Percentiles rank a stretch among this genome's conserved stretches.
Evolutionary conservation across 2,329 filamentous ascomycete genomes (phyloP).

Genomic region (Ustilaginoidea virens): DNA sequence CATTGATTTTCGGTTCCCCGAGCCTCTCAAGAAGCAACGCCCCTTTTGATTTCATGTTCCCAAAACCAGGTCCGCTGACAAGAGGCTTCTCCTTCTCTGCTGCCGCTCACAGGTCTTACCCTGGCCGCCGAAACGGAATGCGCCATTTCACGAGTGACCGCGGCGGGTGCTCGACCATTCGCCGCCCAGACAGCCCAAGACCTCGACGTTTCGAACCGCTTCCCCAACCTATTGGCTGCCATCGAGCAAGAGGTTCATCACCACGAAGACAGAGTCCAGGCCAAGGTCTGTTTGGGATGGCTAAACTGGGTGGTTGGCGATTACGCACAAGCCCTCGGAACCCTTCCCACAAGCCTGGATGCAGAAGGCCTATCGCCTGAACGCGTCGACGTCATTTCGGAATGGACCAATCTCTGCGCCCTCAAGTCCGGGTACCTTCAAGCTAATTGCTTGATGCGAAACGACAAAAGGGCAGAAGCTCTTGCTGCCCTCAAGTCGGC

Average conservation of each 20-base stretch:
- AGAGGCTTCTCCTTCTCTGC: slow-evolving; percentile 1
- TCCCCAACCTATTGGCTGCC: slow-evolving; percentile 36
- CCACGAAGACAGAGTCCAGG: slow-evolving; percentile 55
- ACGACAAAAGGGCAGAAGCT: slow-evolving; percentile 38
- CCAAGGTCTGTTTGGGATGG: slow-evolving; percentile 71
- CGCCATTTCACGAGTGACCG: slow-evolving; percentile 41
- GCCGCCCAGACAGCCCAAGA: slow-evolving; percentile 26
- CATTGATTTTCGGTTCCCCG: background rate
- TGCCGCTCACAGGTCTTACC: slow-evolving; percentile 39
- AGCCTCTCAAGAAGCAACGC: background rate
- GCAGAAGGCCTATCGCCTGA: slow-evolving; percentile 36
- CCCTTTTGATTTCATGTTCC: background rate
- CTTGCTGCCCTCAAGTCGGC: slow-evolving; percentile 51
- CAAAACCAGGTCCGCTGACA: background rate
- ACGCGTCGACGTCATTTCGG: slow-evolving; percentile 36
- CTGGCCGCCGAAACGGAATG: slow-evolving; percentile 55
- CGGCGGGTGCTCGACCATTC: slow-evolving; percentile 23
- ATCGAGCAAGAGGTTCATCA: slow-evolving; percentile 41
- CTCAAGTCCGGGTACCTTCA: slow-evolving; percentile 67
- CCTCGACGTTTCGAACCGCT: slow-evolving; percentile 27
- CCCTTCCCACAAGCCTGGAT: slow-evolving; percentile 48
- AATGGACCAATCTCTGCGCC: slow-evolving; percentile 73
- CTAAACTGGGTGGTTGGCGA: slow-evolving; percentile 66
- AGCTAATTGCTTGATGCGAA: slow-evolving; percentile 44
- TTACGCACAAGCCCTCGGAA: slow-evolving; percentile 42